phyloP scores from a whole-genome alignment of 1,284 basidiomycete species.

The Microbotryum saponariae region DNA sequence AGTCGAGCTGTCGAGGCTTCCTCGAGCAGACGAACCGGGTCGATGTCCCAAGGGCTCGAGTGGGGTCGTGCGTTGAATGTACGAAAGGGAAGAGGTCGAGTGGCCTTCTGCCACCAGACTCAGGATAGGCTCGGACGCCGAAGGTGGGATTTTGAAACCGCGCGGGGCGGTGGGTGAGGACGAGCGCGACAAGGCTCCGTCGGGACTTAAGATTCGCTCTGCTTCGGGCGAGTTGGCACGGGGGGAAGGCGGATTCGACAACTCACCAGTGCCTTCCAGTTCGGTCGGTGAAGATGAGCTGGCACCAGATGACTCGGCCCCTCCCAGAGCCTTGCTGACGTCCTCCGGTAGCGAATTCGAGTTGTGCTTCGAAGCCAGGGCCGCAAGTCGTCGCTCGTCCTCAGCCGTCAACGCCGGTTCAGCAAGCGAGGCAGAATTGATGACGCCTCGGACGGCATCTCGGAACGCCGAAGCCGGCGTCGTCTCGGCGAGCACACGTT shows the following conservation, averaged over 20 bases:
- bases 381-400: conserved; percentile 9
- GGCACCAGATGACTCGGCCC: neutral
- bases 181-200: neutral
- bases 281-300: neutral
- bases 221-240: neutral
- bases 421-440: conserved; percentile 8
- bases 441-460: conserved; percentile 5
- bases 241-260: conserved; percentile 27
- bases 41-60: conserved; percentile 12
- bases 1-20: conserved; percentile 18
- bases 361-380: neutral
- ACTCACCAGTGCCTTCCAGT: conserved; percentile 20
- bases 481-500: conserved; percentile 1
- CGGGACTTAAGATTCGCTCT: neutral
- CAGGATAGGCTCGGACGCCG: neutral
- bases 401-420: conserved; percentile 8
- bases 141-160: neutral
- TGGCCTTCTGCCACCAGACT: neutral
- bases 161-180: no score
- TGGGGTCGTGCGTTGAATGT: conserved; percentile 9
- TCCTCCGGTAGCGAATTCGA: neutral
- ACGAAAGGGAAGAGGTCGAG: conserved; percentile 14
- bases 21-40: conserved; percentile 13
- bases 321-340: neutral
- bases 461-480: neutral